Evolutionary conservation across 306 rosid species (phyloP), one percentile per base, ranked within the genome.

Genomic region (Trichosanthes truncata): DNA sequence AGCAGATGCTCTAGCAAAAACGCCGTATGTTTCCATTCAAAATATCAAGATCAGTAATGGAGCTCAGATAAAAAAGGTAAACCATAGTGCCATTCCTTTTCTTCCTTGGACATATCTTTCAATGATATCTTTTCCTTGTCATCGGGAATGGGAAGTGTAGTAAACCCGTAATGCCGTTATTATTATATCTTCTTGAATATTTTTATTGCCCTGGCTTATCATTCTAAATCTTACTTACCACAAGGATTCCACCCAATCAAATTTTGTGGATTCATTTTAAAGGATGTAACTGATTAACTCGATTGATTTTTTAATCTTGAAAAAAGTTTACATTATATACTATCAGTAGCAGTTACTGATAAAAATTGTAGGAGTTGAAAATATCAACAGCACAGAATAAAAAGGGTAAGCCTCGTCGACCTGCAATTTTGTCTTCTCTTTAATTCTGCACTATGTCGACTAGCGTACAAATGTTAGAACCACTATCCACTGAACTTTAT

Each of bases 41-140:
- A 93, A 87, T 73, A 82, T 88, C 74, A 93, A 84, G 82, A 78
- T 93, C 69, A 59, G 84, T 7, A 91, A 93, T 67, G 97, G 97
- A 49, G 89, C 90, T 36, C 87, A 83, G 92, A 81, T 95, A 36
- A 88, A 87, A 90, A 89, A 87, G 99, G 97, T 95, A 86, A 65
- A 66, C 68, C 66, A 14, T 55, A 21, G 25, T 36, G 57, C 59
- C 65, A 18, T 63, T 78, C 38, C 61, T 41, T 61, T 62, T 21
- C 68, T 62, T 43, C 45, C 74, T 77, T 33, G 57, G 33, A 78
- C 60, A 60, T 20, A 78, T 36, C 72, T 41, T 40, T 52, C 59
- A 41, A 17, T 4, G 15, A 45, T 77, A 52, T 21, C 9, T 77
- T 46, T 21, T 59, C 60, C 53, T 21, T 59, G 67, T n/a, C 80